Evolutionary conservation across 2,329 filamentous ascomycete genomes (phyloP).

Genomic region (Talaromyces sp.): DNA sequence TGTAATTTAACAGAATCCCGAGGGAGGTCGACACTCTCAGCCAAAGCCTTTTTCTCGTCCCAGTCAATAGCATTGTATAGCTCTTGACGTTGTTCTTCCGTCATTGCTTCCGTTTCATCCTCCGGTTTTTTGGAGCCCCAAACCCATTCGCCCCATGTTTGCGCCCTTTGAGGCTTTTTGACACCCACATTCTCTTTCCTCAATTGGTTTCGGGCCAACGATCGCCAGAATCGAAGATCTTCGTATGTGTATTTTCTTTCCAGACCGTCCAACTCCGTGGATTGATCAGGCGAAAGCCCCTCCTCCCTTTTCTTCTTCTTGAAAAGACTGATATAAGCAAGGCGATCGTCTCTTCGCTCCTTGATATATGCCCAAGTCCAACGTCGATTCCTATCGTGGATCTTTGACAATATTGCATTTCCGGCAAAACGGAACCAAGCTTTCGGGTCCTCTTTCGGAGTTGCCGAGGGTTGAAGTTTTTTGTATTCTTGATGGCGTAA

Average conservation of each 20-base stretch:
- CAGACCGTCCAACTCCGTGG: conserved; percentile 64
- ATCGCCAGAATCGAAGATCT: conserved; percentile 95
- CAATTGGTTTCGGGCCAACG: conserved; percentile 84
- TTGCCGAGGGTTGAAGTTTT: conserved; percentile 76
- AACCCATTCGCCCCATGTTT: conserved; percentile 86
- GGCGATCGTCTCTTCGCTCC: conserved; percentile 83
- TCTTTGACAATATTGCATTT: conserved; percentile 82
- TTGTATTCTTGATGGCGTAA: conserved; percentile 97
- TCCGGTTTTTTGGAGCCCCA: conserved; percentile 76
- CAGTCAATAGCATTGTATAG: conserved; percentile 97
- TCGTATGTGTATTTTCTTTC: conserved; percentile 90
- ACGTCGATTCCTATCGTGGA: conserved; percentile 83
- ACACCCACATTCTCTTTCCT: conserved; percentile 90
- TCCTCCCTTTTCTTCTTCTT: conserved; percentile 83
- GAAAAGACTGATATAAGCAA: conserved; percentile 86
- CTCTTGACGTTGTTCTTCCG: conserved; percentile 91
- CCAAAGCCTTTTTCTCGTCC: conserved; percentile 88
- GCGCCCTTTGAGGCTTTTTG: conserved; percentile 65
- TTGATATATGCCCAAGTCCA: conserved; percentile 98
- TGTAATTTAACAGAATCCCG: conserved; percentile 90
- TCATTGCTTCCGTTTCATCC: conserved; percentile 77
- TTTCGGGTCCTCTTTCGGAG: conserved; percentile 79
- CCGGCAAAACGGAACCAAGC: conserved; percentile 93
- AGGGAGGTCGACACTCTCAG: conserved; percentile 82
- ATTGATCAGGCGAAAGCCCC: conserved; percentile 61